Base-by-base conservation (phyloP, 2,329 filamentous ascomycete genomes). In the Lecanoromycetidae sp. region DNA sequence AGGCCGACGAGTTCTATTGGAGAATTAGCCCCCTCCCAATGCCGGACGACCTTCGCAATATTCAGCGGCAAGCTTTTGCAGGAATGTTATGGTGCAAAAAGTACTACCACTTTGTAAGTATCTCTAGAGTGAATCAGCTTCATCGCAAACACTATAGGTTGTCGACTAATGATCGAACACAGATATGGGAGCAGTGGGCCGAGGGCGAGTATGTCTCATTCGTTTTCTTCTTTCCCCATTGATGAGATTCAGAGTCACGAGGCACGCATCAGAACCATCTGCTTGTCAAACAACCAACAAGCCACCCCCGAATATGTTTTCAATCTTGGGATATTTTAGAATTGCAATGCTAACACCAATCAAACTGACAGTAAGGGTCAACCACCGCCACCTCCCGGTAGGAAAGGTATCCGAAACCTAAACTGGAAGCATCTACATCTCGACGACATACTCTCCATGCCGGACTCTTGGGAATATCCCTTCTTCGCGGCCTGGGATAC, bases 61-160 rank as follows among this genome's bases (percentile, higher is more conserved):
- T 96, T 56, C 91, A 96, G 66, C 79, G 90, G 56, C 88, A 95
- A 63, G 91, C 90, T 3, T 84, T 95, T 55, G 81, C 88, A 0
- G 90, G 91, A 45, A 96, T 96, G 90, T 82, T 96, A 75, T 96
- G 90, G 90, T 93, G 84, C 53, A 96, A 96, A 65, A 90, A 96
- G 63, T 86, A 87, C 66, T 96, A 96, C 64, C 79, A 93, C 61
- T 95, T 96, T n/a, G n/a, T n/a, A n/a, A n/a, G n/a, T n/a, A n/a
- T n/a, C n/a, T n/a, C n/a, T n/a, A n/a, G n/a, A n/a, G n/a, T n/a
- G n/a, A n/a, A n/a, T n/a, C n/a, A n/a, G n/a, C n/a, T n/a, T n/a
- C n/a, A n/a, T n/a, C n/a, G n/a, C n/a, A n/a, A n/a, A n/a, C n/a
- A n/a, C n/a, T n/a, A n/a, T n/a, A n/a, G n/a, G n/a, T n/a, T n/a